Percentiles rank a stretch among this genome's conserved stretches.
These are phyloP conservation scores for Rhodofomes roseus DNA, from an alignment of 1,284 basidiomycete species.

Conservation along the genomic window DNA sequence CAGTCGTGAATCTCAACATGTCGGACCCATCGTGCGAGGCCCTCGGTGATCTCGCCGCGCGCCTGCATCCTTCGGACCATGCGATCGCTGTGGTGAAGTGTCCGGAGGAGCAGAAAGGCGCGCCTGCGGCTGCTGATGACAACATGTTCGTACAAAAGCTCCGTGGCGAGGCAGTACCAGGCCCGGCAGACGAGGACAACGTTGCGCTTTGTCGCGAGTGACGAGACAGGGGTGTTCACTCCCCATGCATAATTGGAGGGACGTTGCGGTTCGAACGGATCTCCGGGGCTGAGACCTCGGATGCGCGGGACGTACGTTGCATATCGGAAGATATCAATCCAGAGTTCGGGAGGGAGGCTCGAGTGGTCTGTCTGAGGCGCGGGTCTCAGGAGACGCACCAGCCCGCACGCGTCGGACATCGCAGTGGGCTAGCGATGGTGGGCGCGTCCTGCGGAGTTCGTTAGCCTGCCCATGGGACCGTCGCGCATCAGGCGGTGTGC, in stretches of 20 bases:
- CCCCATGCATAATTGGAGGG: constrained; percentile 26
- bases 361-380: constrained; percentile 13
- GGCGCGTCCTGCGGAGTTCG: constrained; percentile 1
- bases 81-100: constrained; percentile 15
- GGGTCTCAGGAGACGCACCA: constrained; percentile 4
- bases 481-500: neutral
- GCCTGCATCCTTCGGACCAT: neutral
- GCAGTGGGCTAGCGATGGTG: neutral
- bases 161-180: constrained; percentile 43
- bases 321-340: constrained; percentile 55
- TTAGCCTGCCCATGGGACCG: neutral
- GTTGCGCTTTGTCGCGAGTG: constrained; percentile 43
- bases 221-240: constrained; percentile 26
- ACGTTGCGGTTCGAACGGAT: constrained; percentile 21
- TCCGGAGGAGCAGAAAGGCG: constrained; percentile 15
- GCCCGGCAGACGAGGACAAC: constrained; percentile 46
- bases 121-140: constrained; percentile 18
- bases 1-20: constrained; percentile 22
- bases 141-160: constrained; percentile 46
- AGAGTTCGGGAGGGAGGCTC: constrained; percentile 46
- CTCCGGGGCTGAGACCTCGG: constrained; percentile 18
- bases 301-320: constrained; percentile 42
- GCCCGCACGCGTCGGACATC: constrained; percentile 5
- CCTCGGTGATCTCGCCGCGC: constrained; percentile 1
- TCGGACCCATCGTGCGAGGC: constrained; percentile 21